A percentile compares a stretch with the other conserved stretches of the same genome.
Conservation (phyloP, 2,329 filamentous ascomycete genomes). For the Juglanconis sp. region DNA sequence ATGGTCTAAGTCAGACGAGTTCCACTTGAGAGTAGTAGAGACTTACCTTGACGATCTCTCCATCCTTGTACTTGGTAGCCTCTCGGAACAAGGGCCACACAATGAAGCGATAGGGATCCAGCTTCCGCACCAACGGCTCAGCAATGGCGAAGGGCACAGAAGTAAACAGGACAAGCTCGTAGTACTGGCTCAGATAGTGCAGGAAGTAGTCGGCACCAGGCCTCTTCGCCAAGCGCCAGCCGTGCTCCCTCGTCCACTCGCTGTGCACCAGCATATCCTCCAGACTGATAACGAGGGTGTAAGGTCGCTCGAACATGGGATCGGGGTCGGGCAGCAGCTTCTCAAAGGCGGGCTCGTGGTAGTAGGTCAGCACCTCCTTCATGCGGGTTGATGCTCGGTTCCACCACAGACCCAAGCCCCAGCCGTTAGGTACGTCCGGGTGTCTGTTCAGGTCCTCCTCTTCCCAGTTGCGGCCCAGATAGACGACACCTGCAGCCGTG, state of each 20-base stretch:
- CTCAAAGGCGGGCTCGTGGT: slow-evolving; percentile 91
- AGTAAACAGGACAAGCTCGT: slow-evolving; percentile 95
- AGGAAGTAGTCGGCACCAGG: slow-evolving; percentile 97
- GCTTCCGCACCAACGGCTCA: slow-evolving; percentile 84
- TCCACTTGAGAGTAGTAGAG: neutral
- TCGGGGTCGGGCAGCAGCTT: slow-evolving; percentile 85
- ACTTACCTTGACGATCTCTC: slow-evolving; percentile 88
- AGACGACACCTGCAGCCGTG: slow-evolving; percentile 59
- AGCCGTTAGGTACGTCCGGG: slow-evolving; percentile 74
- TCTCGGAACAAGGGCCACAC: slow-evolving; percentile 94
- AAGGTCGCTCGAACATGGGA: slow-evolving; percentile 76
- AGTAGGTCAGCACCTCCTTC: slow-evolving; percentile 78
- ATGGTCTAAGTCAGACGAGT: slow-evolving; percentile 18
- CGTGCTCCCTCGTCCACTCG: slow-evolving; percentile 90
- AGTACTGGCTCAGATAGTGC: slow-evolving; percentile 95
- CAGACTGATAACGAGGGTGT: slow-evolving; percentile 87
- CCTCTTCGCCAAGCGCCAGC: slow-evolving; percentile 92
- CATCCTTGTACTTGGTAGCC: slow-evolving; percentile 94
- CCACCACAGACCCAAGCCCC: slow-evolving; percentile 74
- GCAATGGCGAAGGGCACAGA: slow-evolving; percentile 79
- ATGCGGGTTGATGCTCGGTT: slow-evolving; percentile 73
- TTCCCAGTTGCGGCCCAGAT: slow-evolving; percentile 86
- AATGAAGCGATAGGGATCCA: slow-evolving; percentile 93
- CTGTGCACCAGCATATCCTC: slow-evolving; percentile 94
- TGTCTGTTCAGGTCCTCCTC: slow-evolving; percentile 69